These are phyloP conservation scores for Cladosporium sp. DNA, from an alignment of 2,329 filamentous ascomycete species.

Conservation along the genomic window DNA sequence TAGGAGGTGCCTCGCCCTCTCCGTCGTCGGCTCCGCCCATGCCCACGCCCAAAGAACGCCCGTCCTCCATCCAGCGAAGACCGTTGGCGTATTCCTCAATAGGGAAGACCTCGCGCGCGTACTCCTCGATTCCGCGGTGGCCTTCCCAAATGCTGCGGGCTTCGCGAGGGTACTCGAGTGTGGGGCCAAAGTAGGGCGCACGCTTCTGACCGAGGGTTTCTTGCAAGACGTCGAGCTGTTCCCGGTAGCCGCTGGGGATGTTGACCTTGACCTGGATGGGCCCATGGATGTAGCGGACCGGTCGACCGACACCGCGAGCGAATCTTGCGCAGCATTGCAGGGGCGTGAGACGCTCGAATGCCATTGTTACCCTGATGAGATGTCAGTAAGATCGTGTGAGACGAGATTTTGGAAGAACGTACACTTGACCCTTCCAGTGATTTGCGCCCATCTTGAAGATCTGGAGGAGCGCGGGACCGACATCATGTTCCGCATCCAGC, in stretches of 20 bases:
- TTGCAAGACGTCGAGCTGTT: slow-evolving; percentile 68
- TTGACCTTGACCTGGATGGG: slow-evolving; percentile 79
- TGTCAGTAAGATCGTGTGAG: not conserved
- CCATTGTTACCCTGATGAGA: slow-evolving; percentile 65
- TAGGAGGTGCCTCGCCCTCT: not conserved
- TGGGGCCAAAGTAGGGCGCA: slow-evolving; percentile 58
- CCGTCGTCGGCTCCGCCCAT: not conserved
- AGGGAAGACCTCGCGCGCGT: slow-evolving; percentile 87
- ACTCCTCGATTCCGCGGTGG: slow-evolving; percentile 84
- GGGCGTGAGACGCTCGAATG: slow-evolving; percentile 84
- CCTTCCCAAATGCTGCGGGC: slow-evolving; percentile 86
- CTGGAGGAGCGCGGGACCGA: slow-evolving; percentile 84
- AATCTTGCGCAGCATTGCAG: slow-evolving; percentile 76
- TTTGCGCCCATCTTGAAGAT: slow-evolving; percentile 88
- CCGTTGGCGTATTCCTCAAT: slow-evolving; percentile 93
- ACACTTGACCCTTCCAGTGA: slow-evolving; percentile 74
- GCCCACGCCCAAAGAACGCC: not conserved
- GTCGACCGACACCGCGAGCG: slow-evolving; percentile 67
- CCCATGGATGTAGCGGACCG: slow-evolving; percentile 69
- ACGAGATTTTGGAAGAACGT: slow-evolving; percentile 26
- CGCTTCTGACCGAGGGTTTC: slow-evolving; percentile 52
- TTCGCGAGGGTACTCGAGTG: slow-evolving; percentile 59
- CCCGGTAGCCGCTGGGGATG: slow-evolving; percentile 79
- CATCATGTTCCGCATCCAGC: slow-evolving; percentile 93
- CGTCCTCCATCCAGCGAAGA: slow-evolving; percentile 76